Evolutionary conservation across 2,329 filamentous ascomycete genomes (phyloP).

Genomic region (Camptophora hylomeconis): DNA sequence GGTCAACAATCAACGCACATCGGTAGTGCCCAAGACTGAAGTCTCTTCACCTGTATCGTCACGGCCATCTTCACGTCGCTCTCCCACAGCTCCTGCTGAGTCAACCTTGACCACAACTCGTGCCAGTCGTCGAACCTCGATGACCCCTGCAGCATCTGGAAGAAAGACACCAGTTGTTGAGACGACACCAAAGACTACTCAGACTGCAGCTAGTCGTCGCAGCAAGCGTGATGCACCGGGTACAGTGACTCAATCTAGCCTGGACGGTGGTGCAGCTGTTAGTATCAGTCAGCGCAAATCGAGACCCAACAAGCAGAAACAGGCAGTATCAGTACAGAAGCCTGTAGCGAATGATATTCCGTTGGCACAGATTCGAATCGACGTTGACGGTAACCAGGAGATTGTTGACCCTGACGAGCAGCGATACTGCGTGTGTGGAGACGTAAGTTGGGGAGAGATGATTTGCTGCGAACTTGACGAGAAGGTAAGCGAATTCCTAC

Average conservation of each 20-base stretch:
- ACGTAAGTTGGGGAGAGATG: conserved; percentile 53
- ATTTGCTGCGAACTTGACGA: conserved; percentile 52
- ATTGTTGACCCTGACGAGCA: conserved; percentile 49
- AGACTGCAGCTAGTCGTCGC: conserved; percentile 30
- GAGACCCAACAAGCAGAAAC: conserved; percentile 33
- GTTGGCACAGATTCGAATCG: conserved; percentile 31
- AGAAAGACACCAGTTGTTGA: conserved; percentile 28
- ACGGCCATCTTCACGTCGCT: conserved; percentile 18
- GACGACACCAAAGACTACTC: conserved; percentile 25
- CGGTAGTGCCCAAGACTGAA: conserved; percentile 15
- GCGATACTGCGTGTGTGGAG: conserved; percentile 51
- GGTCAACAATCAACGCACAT: conserved; percentile 12
- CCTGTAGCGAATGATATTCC: conserved; percentile 19
- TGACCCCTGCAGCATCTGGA: conserved; percentile 12
- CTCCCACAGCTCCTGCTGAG: conserved; percentile 12
- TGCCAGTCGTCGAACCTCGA: conserved; percentile 10
- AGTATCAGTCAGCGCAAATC: conserved; percentile 47
- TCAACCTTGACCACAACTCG: conserved; percentile 5
- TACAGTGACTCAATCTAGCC: conserved; percentile 39
- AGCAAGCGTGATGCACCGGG: conserved; percentile 48
- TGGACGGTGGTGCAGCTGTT: conserved; percentile 48
- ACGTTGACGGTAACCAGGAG: conserved; percentile 35
- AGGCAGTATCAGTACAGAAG: conserved; percentile 14
- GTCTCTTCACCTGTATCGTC: conserved; percentile 16
- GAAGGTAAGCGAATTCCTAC: too few species aligned